Evolutionary conservation across 2,329 filamentous ascomycete species (phyloP).

Genomic region (Cercospora zeae-maydis): DNA sequence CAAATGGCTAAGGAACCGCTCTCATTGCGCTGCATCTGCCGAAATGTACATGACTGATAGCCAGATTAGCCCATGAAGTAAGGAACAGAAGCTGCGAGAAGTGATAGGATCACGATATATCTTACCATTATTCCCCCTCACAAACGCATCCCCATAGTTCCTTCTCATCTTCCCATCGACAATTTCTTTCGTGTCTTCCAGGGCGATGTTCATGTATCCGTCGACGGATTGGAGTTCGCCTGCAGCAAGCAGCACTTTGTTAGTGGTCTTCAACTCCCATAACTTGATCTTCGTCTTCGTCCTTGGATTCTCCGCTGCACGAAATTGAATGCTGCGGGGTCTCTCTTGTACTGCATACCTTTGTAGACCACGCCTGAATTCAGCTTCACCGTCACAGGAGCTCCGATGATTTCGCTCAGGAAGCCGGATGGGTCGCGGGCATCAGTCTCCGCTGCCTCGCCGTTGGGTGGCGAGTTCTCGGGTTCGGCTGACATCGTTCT

Average conservation of each 20-base stretch:
- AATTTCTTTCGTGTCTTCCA: constrained; percentile 91
- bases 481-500: constrained; percentile 23
- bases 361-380: constrained; percentile 99
- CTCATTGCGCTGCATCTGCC: constrained; percentile 45
- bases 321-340: no score
- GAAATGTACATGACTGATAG: constrained; percentile 66
- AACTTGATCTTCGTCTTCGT: no score
- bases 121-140: constrained; percentile 89
- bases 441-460: constrained; percentile 44
- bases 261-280: constrained; percentile 7
- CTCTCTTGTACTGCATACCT: constrained; percentile 60
- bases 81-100: no score
- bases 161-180: constrained; percentile 79
- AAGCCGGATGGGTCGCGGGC: constrained; percentile 92
- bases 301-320: no score
- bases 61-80: constrained; percentile 12
- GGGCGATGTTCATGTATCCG: constrained; percentile 98
- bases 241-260: constrained; percentile 40
- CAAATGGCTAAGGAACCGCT: neutral
- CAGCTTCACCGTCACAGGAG: constrained; percentile 90
- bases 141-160: constrained; percentile 90
- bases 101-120: no score
- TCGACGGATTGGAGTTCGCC: constrained; percentile 95
- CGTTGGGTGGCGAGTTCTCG: constrained; percentile 39
- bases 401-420: constrained; percentile 88